phyloP scores from a whole-genome alignment of 768 basidiomycete species.

The Leccinum broughii region DNA sequence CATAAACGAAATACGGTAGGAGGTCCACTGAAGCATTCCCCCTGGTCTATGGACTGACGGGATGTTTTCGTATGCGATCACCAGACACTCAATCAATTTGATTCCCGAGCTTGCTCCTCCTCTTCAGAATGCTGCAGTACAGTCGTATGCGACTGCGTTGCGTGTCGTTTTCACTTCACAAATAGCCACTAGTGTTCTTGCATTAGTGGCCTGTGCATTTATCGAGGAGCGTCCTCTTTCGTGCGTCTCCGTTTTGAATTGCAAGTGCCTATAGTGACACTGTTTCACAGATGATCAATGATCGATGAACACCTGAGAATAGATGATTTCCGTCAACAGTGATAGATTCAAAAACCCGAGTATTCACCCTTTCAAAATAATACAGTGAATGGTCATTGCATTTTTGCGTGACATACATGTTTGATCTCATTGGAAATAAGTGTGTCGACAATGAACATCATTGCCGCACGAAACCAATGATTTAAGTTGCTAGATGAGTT shows the following conservation, averaged over 20 bases:
- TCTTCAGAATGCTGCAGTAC: conserved; percentile 60
- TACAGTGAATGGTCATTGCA: too few relatives aligned
- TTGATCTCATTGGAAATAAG: too few relatives aligned
- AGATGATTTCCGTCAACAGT: background rate
- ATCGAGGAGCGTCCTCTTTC: conserved; percentile 75
- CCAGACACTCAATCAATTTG: conserved; percentile 67
- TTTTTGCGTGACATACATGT: too few relatives aligned
- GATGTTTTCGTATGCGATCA: conserved; percentile 26
- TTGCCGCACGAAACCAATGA: too few relatives aligned
- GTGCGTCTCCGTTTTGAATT: conserved; percentile 9
- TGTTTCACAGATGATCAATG: background rate
- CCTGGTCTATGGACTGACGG: conserved; percentile 16
- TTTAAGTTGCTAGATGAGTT: too few relatives aligned
- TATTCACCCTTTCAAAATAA: background rate
- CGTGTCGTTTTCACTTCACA: conserved; percentile 84
- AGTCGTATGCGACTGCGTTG: conserved; percentile 78
- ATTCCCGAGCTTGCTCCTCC: conserved; percentile 63
- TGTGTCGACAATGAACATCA: too few relatives aligned
- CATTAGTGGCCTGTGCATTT: conserved; percentile 66
- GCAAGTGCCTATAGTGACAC: background rate
- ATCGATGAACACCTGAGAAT: background rate
- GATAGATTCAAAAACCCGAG: background rate
- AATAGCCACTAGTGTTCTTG: conserved; percentile 61
- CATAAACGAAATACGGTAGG: conserved; percentile 69
- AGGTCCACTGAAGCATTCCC: conserved; percentile 9